Percentiles rank a stretch among this genome's conserved stretches.
These are phyloP conservation scores for Pyrenochaeta sp. DNA, from an alignment of 2,329 filamentous ascomycete genomes.

Conservation along the genomic window DNA sequence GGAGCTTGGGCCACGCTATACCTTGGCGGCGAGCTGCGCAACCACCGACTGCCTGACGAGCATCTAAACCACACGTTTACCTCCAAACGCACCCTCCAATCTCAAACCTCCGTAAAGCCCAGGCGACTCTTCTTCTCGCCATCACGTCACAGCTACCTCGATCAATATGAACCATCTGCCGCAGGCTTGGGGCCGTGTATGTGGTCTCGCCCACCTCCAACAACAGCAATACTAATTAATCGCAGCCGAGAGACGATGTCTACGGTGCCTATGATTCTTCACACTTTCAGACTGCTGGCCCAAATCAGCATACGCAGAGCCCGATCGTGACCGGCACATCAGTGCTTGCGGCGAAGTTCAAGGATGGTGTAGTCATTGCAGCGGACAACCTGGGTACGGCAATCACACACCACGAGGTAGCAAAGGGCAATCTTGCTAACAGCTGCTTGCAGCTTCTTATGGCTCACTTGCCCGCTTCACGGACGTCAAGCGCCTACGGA, in stretches of 20 bases:
- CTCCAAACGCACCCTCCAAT: constrained; percentile 23
- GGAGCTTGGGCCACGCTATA: constrained; percentile 40
- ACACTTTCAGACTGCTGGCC: constrained; percentile 76
- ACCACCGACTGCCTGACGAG: constrained; percentile 41
- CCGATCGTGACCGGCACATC: constrained; percentile 97
- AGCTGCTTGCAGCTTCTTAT: constrained; percentile 77
- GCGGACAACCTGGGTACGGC: constrained; percentile 89
- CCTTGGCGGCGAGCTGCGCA: constrained; percentile 28
- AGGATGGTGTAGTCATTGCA: constrained; percentile 93
- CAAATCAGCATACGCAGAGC: constrained; percentile 82
- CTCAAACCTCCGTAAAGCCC: constrained; percentile 4
- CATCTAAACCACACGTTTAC: constrained; percentile 31
- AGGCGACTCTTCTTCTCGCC: not conserved
- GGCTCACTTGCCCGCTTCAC: constrained; percentile 95
- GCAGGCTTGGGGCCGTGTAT: constrained; percentile 71
- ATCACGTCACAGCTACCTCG: constrained; percentile 1
- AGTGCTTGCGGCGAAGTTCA: constrained; percentile 94
- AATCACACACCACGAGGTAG: not conserved
- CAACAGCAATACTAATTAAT: constrained; percentile 32
- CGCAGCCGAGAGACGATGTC: constrained; percentile 92
- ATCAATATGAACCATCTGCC: constrained; percentile 70
- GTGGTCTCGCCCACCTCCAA: constrained; percentile 32
- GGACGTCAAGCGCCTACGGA: constrained; percentile 92
- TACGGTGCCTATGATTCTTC: constrained; percentile 93
- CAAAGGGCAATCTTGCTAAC: constrained; percentile 16